Evolutionary conservation across 1,284 basidiomycete species (phyloP), one percentile per base, ranked within the genome.

Genomic region (Marasmius fiardii): DNA sequence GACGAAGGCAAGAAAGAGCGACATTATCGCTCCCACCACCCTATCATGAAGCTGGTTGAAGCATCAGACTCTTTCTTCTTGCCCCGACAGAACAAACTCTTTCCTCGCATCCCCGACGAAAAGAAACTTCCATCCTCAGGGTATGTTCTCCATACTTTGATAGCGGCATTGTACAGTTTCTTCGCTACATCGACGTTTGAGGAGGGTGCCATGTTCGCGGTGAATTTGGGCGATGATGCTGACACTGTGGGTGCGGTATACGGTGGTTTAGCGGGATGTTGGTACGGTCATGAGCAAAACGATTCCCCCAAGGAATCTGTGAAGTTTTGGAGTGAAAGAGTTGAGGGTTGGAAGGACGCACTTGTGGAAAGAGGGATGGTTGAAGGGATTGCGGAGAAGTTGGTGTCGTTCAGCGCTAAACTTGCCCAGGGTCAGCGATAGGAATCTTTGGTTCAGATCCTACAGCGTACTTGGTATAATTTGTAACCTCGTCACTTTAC

Each of bases 181-280:
- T 68, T 77, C 21, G 67, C 70, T 3, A 75, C 75, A n/a, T 61
- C 64, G 26, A 72, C 61, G 2, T 77, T 76, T 48, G 75, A 76
- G 52, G 68, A 69, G 12, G 76, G 75, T 4, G 75, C 74, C 4
- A 63, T 75, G 43, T 66, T 74, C 61, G 71, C 70, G 1, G 71
- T 73, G n/a, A 76, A 78, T 60, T 61, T 77, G 54, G 73, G 75
- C 2, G 57, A 64, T 54, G 74, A 77, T 58, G 71, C 75, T 2
- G 75, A 76, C 60, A 76, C 75, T 5, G 70, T 76, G 3, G 76
- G 72, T 0, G 73, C 74, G 2, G 66, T 77, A 16, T 77, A 75
- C 51, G 75, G 65, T 20, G 74, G 74, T 3, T 58, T 78, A 11
- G 75, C 76, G 0, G 75, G 67, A 8, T 67, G 64, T 52, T 77